phyloP scores from a whole-genome alignment of 768 basidiomycete genomes.

The Tulasnella sp. region DNA sequence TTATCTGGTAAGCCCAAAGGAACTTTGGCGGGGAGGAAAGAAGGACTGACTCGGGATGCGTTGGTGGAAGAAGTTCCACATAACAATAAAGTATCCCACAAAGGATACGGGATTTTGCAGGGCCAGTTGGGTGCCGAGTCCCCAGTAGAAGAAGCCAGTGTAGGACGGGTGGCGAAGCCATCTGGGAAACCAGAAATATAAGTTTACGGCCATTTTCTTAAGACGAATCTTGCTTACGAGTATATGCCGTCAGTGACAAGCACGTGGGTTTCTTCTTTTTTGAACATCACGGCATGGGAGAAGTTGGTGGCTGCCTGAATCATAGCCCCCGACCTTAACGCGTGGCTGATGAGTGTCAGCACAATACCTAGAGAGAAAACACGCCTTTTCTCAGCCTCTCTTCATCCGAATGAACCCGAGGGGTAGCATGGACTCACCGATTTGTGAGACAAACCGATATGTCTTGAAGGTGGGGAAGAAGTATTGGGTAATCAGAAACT shows the following conservation, averaged over 20 bases:
- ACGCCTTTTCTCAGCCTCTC: background rate
- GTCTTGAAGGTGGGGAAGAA: conserved; percentile 62
- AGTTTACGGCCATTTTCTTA: background rate
- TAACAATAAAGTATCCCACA: conserved; percentile 55
- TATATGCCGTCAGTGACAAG: conserved; percentile 91
- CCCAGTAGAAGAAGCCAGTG: conserved; percentile 97
- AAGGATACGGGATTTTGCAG: conserved; percentile 82
- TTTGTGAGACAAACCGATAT: conserved; percentile 50
- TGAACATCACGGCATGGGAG: conserved; percentile 78
- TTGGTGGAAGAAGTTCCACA: conserved; percentile 83
- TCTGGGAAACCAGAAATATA: conserved; percentile 39
- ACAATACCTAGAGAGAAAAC: conserved; percentile 49
- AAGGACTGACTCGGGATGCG: conserved; percentile 68
- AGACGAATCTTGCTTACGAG: conserved; percentile 50
- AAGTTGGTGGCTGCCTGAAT: conserved; percentile 91
- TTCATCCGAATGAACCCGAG: background rate
- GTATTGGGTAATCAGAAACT: conserved; percentile 71
- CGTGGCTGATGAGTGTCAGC: conserved; percentile 66
- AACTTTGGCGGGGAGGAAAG: background rate
- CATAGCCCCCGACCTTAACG: conserved; percentile 87
- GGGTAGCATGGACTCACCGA: conserved; percentile 44
- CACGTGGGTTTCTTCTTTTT: conserved; percentile 65
- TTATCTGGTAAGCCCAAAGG: background rate
- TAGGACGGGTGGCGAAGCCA: conserved; percentile 95
- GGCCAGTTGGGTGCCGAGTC: conserved; percentile 85